Percentiles rank a stretch among this genome's conserved stretches.
Conservation (phyloP, 2,329 filamentous ascomycete species). For the Sporothrix variecibatus region DNA sequence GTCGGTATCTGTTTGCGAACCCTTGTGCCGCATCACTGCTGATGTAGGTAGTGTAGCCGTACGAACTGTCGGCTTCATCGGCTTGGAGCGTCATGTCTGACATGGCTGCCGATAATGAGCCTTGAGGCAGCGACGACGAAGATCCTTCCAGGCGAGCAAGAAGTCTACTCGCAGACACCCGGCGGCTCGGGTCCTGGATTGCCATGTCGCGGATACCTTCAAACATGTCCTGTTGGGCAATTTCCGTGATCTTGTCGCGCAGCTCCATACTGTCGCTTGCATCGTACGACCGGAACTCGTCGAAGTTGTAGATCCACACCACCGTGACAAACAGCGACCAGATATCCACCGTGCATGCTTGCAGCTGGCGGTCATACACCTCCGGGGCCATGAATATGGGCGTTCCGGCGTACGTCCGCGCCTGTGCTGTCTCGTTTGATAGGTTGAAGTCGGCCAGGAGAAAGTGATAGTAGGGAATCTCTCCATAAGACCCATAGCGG, state of each 20-base stretch:
- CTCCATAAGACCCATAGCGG: conserved; percentile 26
- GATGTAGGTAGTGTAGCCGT: background rate
- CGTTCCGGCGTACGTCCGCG: conserved; percentile 34
- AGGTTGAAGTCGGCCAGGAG: conserved; percentile 96
- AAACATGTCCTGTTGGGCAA: conserved; percentile 3
- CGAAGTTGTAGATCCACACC: conserved; percentile 33
- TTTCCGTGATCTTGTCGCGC: conserved; percentile 28
- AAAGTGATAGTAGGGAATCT: conserved; percentile 53
- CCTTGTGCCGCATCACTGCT: background rate
- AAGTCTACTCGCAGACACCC: conserved; percentile 13
- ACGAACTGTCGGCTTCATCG: background rate
- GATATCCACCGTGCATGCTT: conserved; percentile 36
- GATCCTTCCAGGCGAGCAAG: conserved; percentile 1
- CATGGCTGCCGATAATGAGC: background rate
- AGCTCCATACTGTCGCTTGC: conserved; percentile 25
- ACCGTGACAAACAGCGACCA: conserved; percentile 40
- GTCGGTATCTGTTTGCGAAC: background rate
- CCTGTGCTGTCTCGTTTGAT: conserved; percentile 60
- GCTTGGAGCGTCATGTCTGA: background rate
- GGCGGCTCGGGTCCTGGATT: background rate
- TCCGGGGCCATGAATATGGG: conserved; percentile 38
- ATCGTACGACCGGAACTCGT: conserved; percentile 30
- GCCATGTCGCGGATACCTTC: conserved; percentile 16
- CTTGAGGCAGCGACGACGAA: background rate
- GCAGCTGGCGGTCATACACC: conserved; percentile 30